These are phyloP conservation scores for Geranium rotundifolium DNA, from an alignment of 345 rosid species.

Conservation along the genomic window DNA sequence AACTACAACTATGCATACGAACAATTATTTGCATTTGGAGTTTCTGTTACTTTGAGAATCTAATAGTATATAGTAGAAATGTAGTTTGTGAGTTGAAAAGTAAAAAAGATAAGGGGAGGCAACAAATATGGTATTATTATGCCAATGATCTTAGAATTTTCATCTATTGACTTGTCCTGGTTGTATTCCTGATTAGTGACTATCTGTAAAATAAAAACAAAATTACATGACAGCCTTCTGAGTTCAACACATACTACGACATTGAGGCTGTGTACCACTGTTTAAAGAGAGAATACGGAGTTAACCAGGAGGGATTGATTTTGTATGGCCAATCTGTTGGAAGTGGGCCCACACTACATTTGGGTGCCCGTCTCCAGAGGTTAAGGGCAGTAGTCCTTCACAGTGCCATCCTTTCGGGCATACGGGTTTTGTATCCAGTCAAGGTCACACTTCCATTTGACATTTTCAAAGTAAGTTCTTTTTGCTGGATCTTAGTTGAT, in stretches of 20 bases:
- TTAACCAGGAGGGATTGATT: conserved; percentile 74
- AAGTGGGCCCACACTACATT: conserved; percentile 87
- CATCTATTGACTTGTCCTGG: neutral
- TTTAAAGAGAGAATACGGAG: conserved; percentile 54
- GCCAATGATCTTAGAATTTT: neutral
- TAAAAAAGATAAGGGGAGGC: too few species aligned
- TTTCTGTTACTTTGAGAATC: too few species aligned
- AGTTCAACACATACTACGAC: conserved; percentile 85
- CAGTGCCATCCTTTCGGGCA: conserved; percentile 89
- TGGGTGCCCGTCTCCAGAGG: conserved; percentile 57
- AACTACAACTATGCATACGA: too few species aligned
- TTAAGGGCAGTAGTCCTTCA: conserved; percentile 89
- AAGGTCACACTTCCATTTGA: conserved; percentile 95
- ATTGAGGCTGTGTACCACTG: conserved; percentile 84
- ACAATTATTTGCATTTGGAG: neutral
- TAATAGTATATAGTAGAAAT: too few species aligned
- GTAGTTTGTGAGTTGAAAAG: too few species aligned
- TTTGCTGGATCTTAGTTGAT: neutral
- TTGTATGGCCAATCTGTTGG: conserved; percentile 96
- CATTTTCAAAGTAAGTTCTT: conserved; percentile 57
- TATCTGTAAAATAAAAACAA: neutral
- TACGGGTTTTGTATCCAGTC: conserved; percentile 87
- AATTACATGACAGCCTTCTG: conserved; percentile 52
- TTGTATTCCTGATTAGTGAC: neutral
- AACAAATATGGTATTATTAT: neutral